Percentiles rank a stretch among this genome's conserved stretches.
These are phyloP conservation scores for Pleurozium schreberi DNA, from an alignment of 225 moss, liverwort and hornwort genomes.

Conservation along the genomic window DNA sequence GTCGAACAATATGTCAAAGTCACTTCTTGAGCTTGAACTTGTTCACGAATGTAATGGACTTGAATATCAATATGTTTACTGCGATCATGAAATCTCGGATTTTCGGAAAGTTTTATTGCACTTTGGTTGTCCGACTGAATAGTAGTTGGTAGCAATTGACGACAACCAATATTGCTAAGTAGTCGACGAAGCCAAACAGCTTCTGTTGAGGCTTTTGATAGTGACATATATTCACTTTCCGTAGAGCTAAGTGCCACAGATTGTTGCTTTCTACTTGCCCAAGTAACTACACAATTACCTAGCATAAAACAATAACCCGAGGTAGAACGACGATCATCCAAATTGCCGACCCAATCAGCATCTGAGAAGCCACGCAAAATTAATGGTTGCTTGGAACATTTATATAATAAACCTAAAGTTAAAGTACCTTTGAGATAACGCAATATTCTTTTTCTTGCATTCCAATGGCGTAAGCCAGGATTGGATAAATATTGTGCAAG, in stretches of 20 bases:
- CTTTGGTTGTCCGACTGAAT: background rate
- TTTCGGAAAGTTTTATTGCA: background rate
- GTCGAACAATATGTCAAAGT: background rate
- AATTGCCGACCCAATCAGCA: background rate
- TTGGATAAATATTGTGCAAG: background rate
- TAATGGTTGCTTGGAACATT: background rate
- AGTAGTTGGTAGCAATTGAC: background rate
- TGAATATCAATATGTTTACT: background rate
- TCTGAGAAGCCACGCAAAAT: fast-evolving
- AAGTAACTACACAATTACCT: background rate
- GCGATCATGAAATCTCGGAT: background rate
- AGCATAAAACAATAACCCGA: background rate
- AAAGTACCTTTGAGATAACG: background rate
- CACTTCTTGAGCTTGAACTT: background rate
- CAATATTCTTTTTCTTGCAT: background rate
- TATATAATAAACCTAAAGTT: background rate
- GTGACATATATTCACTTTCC: background rate
- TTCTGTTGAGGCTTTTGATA: background rate
- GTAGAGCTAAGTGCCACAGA: background rate
- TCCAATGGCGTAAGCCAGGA: background rate
- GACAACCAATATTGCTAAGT: background rate
- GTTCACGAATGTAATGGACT: background rate
- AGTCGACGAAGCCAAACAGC: background rate
- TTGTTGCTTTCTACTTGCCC: background rate
- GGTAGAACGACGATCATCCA: background rate